A percentile compares a stretch with the other conserved stretches of the same genome.
phyloP scores from a whole-genome alignment of 805 yeast species.

The Starmerella davenportii region DNA sequence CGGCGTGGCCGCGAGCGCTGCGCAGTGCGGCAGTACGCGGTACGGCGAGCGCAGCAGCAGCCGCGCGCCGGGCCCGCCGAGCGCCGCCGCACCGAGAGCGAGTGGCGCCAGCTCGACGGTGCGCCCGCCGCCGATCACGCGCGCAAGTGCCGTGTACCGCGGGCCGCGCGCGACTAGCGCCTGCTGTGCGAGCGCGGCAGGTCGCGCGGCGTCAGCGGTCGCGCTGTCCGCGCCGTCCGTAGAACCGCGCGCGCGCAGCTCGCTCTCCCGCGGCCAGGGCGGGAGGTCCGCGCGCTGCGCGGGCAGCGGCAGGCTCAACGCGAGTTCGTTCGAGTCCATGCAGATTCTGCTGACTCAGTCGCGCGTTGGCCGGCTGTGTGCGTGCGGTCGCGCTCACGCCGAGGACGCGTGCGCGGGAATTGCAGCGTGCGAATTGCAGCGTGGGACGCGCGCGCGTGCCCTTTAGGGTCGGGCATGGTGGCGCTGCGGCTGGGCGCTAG shows the following conservation, averaged over 20 bases:
- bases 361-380: too few relatives aligned
- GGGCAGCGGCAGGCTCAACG: not conserved
- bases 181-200: constrained; percentile 1
- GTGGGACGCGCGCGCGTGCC: too few relatives aligned
- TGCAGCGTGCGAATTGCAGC: not conserved
- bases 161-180: constrained; percentile 8
- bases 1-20: constrained; percentile 22
- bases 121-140: constrained; percentile 2
- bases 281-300: not conserved
- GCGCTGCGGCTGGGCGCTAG: too few relatives aligned
- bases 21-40: constrained; percentile 24
- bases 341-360: too few relatives aligned
- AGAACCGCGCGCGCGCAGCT: not conserved
- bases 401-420: not conserved
- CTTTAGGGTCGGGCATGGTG: too few relatives aligned
- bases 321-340: not conserved
- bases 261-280: not conserved
- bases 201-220: not conserved
- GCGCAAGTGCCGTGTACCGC: constrained; percentile 7
- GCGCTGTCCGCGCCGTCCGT: not conserved
- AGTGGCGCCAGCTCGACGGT: constrained; percentile 11
- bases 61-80: constrained; percentile 10
- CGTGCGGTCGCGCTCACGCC: not conserved
- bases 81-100: constrained; percentile 5
- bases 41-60: constrained; percentile 28